A percentile compares a stretch with the other conserved stretches of the same genome.
These are phyloP conservation scores for Eimeria falciformis DNA, from an alignment of 169 alveolate genomes.

Conservation along the genomic window DNA sequence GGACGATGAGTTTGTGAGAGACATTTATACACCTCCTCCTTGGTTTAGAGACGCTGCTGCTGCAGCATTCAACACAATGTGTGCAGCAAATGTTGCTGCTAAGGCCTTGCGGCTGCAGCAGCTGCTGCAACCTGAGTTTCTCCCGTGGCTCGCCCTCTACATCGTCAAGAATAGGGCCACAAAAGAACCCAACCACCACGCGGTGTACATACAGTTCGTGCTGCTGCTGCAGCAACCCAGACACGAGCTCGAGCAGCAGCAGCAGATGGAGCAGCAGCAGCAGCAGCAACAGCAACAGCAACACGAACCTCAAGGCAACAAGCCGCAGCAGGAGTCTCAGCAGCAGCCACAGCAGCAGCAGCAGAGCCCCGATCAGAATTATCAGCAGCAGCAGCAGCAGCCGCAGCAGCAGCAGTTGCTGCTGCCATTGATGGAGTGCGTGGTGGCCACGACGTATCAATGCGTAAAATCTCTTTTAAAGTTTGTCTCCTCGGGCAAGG, in stretches of 20 bases:
- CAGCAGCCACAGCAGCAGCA: conserved; percentile 10
- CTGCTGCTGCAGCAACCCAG: conserved; percentile 87
- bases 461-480: conserved; percentile 89
- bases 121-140: conserved; percentile 85
- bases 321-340: background rate
- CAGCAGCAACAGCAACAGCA: background rate
- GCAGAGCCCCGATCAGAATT: background rate
- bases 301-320: background rate
- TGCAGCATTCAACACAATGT: conserved; percentile 73
- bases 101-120: conserved; percentile 71
- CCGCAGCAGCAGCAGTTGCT: conserved; percentile 64
- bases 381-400: conserved; percentile 37
- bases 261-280: conserved; percentile 1
- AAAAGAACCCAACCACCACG: conserved; percentile 93
- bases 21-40: conserved; percentile 74
- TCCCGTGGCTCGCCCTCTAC: conserved; percentile 91
- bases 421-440: conserved; percentile 81
- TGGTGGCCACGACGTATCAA: conserved; percentile 88
- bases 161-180: conserved; percentile 93
- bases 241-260: conserved; percentile 22
- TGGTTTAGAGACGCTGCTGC: conserved; percentile 67
- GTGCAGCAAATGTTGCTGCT: conserved; percentile 64
- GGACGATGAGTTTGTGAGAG: conserved; percentile 77
- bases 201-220: conserved; percentile 88
- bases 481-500: conserved; percentile 87